Percentiles rank a stretch among this genome's conserved stretches.
Conservation (phyloP, 768 basidiomycete genomes). For the Zangia roseola region DNA sequence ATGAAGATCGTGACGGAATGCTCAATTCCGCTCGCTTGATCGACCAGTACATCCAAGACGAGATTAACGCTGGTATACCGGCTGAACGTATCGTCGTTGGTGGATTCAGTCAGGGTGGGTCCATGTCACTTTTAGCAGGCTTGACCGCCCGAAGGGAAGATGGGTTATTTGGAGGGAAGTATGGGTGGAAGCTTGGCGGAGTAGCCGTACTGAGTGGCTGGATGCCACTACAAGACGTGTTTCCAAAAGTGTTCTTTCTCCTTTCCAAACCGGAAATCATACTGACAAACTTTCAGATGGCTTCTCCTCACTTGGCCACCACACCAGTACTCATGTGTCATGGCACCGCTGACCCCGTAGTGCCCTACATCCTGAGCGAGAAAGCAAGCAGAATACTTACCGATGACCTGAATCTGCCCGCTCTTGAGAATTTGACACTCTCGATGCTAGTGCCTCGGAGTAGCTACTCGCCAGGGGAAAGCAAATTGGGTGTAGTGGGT, state of each 20-base stretch:
- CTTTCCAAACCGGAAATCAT: background rate
- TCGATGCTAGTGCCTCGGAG: conserved; percentile 28
- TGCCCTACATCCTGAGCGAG: conserved; percentile 54
- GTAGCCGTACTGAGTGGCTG: conserved; percentile 75
- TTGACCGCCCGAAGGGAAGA: conserved; percentile 37
- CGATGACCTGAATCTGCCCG: conserved; percentile 48
- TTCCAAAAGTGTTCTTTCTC: conserved; percentile 56
- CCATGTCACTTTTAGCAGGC: conserved; percentile 75
- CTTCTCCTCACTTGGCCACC: conserved; percentile 53
- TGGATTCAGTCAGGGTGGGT: conserved; percentile 86
- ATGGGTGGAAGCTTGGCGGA: conserved; percentile 66
- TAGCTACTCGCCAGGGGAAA: conserved; percentile 18
- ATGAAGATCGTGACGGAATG: conserved; percentile 67
- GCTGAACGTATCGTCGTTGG: conserved; percentile 76
- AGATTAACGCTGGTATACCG: conserved; percentile 70
- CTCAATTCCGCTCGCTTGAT: conserved; percentile 58
- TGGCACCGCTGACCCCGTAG: conserved; percentile 73
- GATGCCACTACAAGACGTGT: conserved; percentile 64
- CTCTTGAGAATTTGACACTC: conserved; percentile 34
- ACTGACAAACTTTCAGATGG: conserved; percentile 46
- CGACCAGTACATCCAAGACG: conserved; percentile 67
- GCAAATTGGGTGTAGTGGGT: conserved; percentile 39
- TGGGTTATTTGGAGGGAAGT: conserved; percentile 28
- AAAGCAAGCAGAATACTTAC: conserved; percentile 58
- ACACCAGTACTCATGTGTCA: conserved; percentile 88